Base-by-base conservation (phyloP, 331 rosid genomes). In the Pyrus hybrid region DNA sequence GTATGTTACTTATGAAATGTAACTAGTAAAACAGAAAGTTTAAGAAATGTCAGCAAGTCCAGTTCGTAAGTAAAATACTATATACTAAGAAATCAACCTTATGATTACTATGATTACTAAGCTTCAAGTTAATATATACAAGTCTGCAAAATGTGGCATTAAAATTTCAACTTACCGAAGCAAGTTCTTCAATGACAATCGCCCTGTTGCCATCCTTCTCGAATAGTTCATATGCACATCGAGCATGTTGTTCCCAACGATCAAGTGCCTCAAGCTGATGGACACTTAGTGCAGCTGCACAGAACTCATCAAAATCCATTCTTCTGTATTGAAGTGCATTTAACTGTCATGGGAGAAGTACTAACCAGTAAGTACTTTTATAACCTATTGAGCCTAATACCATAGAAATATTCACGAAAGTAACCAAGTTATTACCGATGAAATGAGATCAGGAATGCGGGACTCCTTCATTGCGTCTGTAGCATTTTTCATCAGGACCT, bases 251-350 rank as follows among this genome's bases (percentile, higher is more conserved):
- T 64, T 95, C 99, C 99, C 99, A 95, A 3, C 91, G 92, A 74
- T 89, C 96, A 25, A 95, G 97, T 63, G 97, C 99, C 87, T 92
- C 99, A 14, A 95, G 93, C 89, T 95, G 99, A 84, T 95, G 96
- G 33, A 95, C 96, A 63, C 97, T 90, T 70, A 87, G 76, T 25
- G 97, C 86, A 86, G 99, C 92, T 0, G 97, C 97, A 78, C 97
- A 92, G 79, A 95, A 95, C 84, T 95, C 99, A 78, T 92, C 97
- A 82, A 90, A 95, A 77, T 95, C 97, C 99, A 95, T 92, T 82
- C 99, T 89, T 89, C 97, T 89, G 80, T 90, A 92, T 79, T 95
- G 99, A 62, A 95, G 91, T 74, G 96, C 71, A 84, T 85, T 91
- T 70, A 95, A 82, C 99, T 95, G 96, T 63, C 84, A 80, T 60